Conservation (phyloP, 164 flowering plant species). For the Umbilicus rupestris region DNA sequence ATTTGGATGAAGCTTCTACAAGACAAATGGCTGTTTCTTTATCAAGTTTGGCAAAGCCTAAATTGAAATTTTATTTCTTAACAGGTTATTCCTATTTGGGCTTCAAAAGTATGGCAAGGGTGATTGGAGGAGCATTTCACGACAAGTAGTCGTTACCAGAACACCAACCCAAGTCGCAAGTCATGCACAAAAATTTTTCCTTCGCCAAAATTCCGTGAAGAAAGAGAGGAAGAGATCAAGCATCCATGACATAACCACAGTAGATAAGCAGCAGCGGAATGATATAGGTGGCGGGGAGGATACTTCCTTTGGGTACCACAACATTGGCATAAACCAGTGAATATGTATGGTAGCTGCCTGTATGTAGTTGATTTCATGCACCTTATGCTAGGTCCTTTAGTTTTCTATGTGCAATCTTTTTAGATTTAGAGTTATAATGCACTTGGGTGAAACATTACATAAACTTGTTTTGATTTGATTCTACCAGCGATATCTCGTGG, state of each 20-base stretch:
- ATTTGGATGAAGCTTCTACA: too few species aligned
- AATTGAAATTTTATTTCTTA: background rate
- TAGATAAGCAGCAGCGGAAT: background rate
- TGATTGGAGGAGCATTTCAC: slow-evolving; percentile 14
- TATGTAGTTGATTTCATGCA: background rate
- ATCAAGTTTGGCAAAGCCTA: background rate
- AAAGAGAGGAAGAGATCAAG: slow-evolving; percentile 13
- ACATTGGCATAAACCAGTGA: background rate
- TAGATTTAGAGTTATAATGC: background rate
- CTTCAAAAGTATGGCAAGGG: slow-evolving; percentile 10
- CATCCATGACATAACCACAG: slow-evolving; percentile 9
- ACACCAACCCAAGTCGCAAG: slow-evolving; percentile 10
- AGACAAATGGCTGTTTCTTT: too few species aligned
- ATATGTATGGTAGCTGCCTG: background rate
- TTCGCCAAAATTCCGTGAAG: slow-evolving; percentile 5
- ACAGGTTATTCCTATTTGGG: slow-evolving; percentile 6
- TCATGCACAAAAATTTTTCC: slow-evolving; percentile 9
- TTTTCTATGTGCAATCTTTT: background rate
- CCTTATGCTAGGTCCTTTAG: background rate
- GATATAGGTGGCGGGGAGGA: background rate
- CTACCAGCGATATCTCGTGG: background rate
- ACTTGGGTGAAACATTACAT: background rate
- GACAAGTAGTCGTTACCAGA: slow-evolving; percentile 9
- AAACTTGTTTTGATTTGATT: background rate
- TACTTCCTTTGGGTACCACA: slow-evolving; percentile 7